phyloP scores from a whole-genome alignment of 23 red algal species.

The Porphyridium purpureum region DNA sequence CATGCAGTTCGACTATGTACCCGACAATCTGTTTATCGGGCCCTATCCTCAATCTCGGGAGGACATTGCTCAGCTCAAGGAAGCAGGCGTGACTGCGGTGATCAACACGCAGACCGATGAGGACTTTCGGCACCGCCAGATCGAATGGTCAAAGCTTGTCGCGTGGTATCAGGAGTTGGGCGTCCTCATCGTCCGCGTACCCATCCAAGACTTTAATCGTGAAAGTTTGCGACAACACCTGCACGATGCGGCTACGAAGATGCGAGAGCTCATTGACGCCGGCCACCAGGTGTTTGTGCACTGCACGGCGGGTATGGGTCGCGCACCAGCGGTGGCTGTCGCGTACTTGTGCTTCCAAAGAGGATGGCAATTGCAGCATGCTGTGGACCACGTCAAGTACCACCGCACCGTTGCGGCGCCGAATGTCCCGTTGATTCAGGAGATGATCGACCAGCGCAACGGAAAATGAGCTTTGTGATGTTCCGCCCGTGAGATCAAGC shows the following conservation, averaged over 20 bases:
- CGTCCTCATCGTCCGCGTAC: constrained; percentile 6
- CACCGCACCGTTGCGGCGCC: constrained; percentile 58
- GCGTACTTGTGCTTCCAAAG: constrained; percentile 51
- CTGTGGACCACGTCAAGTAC: constrained; percentile 48
- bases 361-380: constrained; percentile 33
- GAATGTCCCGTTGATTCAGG: constrained; percentile 51
- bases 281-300: constrained; percentile 55
- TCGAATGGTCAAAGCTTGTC: constrained; percentile 36
- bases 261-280: constrained; percentile 11
- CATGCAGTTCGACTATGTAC: constrained; percentile 43
- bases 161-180: constrained; percentile 16
- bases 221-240: constrained; percentile 22
- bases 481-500: too few species aligned
- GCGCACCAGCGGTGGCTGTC: constrained; percentile 58
- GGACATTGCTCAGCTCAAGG: constrained; percentile 37
- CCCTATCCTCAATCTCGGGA: constrained; percentile 62
- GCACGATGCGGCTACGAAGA: constrained; percentile 16
- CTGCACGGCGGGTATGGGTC: constrained; percentile 85
- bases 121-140: constrained; percentile 68
- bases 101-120: constrained; percentile 86
- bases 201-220: constrained; percentile 19
- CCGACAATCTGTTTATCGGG: constrained; percentile 61
- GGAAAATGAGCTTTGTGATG: too few species aligned
- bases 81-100: constrained; percentile 52
- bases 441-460: too few species aligned